A percentile compares a stretch with the other conserved stretches of the same genome.
Evolutionary conservation across 2,329 filamentous ascomycete species (phyloP).

Genomic region (Aspergillus unguis): DNA sequence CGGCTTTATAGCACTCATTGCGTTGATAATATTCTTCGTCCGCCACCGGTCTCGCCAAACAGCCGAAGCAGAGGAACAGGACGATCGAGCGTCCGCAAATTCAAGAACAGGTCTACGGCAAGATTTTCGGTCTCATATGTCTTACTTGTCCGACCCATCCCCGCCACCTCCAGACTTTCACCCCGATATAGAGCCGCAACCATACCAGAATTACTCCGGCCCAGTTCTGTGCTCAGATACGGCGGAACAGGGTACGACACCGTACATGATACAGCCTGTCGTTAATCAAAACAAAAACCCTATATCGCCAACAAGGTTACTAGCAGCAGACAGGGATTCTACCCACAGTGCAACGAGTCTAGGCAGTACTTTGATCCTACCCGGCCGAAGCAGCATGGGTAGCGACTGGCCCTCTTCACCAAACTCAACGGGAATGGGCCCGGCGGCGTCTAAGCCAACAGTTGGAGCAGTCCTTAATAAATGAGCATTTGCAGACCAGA

Average conservation of each 20-base stretch:
- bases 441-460: too few relatives aligned
- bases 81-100: constrained; percentile 13
- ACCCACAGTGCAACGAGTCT: constrained; percentile 21
- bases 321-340: constrained; percentile 8
- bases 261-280: background rate
- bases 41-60: constrained; percentile 17
- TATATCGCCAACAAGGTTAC: background rate
- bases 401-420: constrained; percentile 12
- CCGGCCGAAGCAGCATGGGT: constrained; percentile 23
- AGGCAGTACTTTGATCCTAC: constrained; percentile 30
- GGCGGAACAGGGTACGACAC: background rate
- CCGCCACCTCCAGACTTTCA: constrained; percentile 9
- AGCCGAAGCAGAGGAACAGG: background rate
- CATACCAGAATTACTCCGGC: background rate
- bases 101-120: constrained; percentile 18
- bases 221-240: constrained; percentile 18
- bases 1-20: constrained; percentile 21
- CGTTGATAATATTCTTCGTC: constrained; percentile 24
- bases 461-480: too few relatives aligned
- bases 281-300: background rate
- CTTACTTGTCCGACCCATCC: constrained; percentile 12
- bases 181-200: background rate
- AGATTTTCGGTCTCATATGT: constrained; percentile 13
- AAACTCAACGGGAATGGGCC: too few relatives aligned
- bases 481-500: too few relatives aligned